Conservation (phyloP, 345 rosid species). For the Geranium rotundifolium region DNA sequence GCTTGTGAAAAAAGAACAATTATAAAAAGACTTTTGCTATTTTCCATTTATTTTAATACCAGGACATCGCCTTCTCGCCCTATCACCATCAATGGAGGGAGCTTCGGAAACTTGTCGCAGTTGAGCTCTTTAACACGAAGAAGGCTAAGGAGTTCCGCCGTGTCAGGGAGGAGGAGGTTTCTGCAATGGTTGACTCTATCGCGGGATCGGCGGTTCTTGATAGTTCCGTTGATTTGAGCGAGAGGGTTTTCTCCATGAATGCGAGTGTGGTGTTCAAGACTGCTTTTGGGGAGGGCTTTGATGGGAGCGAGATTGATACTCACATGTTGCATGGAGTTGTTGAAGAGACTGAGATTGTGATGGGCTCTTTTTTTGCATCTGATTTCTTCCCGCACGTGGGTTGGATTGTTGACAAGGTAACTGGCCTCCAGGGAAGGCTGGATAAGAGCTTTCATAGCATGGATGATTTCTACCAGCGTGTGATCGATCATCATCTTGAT, state of each 20-base stretch:
- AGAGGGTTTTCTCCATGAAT: conserved; percentile 17
- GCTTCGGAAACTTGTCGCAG: conserved; percentile 20
- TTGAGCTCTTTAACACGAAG: conserved; percentile 17
- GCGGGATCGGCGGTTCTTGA: conserved; percentile 11
- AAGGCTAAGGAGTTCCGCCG: conserved; percentile 9
- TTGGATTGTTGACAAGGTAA: conserved; percentile 16
- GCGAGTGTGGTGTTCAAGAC: conserved; percentile 11
- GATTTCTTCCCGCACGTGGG: conserved; percentile 17
- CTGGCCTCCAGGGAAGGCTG: conserved; percentile 7
- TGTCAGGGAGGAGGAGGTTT: conserved; percentile 23
- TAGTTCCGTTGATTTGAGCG: conserved; percentile 18
- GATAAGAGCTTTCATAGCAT: conserved; percentile 9
- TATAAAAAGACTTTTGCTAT: no score
- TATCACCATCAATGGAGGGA: conserved; percentile 15
- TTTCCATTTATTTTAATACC: not conserved
- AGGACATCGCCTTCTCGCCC: conserved; percentile 21
- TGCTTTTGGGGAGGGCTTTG: conserved; percentile 22
- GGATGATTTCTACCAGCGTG: conserved; percentile 9
- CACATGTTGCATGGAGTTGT: conserved; percentile 7
- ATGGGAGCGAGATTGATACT: conserved; percentile 10
- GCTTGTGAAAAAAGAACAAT: no score
- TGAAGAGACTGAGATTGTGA: conserved; percentile 5
- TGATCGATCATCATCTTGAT: conserved; percentile 10
- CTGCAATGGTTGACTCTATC: conserved; percentile 17
- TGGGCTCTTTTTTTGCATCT: conserved; percentile 10